These are phyloP conservation scores for Bipolaris sorokiniana DNA, from an alignment of 2,329 filamentous ascomycete species.

Conservation along the genomic window DNA sequence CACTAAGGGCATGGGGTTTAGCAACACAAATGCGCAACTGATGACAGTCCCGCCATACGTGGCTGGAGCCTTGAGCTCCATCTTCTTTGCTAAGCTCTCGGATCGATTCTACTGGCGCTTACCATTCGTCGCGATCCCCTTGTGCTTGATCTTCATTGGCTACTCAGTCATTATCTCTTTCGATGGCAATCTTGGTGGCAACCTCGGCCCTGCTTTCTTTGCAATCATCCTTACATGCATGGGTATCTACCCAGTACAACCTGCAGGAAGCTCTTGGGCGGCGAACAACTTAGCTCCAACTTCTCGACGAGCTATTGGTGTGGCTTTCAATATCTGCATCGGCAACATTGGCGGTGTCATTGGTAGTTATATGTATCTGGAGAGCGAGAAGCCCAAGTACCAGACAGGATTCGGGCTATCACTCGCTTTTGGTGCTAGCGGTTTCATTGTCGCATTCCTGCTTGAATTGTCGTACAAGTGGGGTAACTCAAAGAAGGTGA, in stretches of 20 bases:
- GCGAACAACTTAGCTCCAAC: conserved; percentile 40
- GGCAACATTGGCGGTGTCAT: conserved; percentile 41
- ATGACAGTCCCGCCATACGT: conserved; percentile 40
- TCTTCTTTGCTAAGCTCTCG: conserved; percentile 31
- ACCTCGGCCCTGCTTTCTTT: conserved; percentile 54
- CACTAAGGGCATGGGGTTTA: conserved; percentile 39
- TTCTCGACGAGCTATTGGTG: conserved; percentile 40
- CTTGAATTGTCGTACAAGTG: conserved; percentile 24
- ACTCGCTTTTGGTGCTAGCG: conserved; percentile 15
- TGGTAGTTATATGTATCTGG: conserved; percentile 46
- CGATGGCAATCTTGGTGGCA: conserved; percentile 47
- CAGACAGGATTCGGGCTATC: conserved; percentile 47
- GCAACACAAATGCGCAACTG: conserved; percentile 37
- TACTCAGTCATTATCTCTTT: conserved; percentile 50
- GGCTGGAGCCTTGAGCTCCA: conserved; percentile 31
- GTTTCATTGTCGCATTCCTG: conserved; percentile 30
- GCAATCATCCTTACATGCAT: conserved; percentile 54
- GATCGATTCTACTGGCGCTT: conserved; percentile 29
- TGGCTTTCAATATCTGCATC: conserved; percentile 39
- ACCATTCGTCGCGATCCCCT: conserved; percentile 35
- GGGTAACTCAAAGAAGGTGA: conserved; percentile 35
- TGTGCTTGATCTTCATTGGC: conserved; percentile 44
- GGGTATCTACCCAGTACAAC: conserved; percentile 47
- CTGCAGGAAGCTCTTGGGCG: conserved; percentile 38
- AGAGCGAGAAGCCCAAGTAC: conserved; percentile 46